These are phyloP conservation scores for Globisporangium ultimum DNA, from an alignment of 352 stramenopile species.

Conservation along the genomic window DNA sequence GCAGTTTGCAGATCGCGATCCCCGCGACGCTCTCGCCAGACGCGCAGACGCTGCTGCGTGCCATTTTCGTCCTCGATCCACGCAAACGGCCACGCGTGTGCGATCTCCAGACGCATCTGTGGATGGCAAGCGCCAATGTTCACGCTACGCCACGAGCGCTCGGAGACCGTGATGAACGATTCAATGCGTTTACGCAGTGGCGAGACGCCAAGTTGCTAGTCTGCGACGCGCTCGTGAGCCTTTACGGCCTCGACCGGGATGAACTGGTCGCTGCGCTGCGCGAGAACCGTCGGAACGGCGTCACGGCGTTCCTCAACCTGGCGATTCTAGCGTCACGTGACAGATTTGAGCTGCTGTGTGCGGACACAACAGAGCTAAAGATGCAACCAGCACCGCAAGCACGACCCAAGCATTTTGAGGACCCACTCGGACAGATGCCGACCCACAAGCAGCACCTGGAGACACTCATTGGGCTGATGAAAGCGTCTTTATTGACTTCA, in stretches of 20 bases:
- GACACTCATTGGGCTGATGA: slow-evolving; percentile 51
- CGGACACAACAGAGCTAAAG: slow-evolving; percentile 7
- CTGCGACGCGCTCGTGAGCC: slow-evolving; percentile 13
- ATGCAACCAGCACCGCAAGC: slow-evolving; percentile 5
- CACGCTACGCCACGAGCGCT: background rate
- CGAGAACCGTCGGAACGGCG: slow-evolving; percentile 12
- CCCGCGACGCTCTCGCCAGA: slow-evolving; percentile 25
- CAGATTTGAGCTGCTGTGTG: slow-evolving; percentile 2
- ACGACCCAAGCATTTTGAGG: no score
- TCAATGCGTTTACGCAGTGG: slow-evolving; percentile 22
- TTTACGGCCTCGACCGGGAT: slow-evolving; percentile 15
- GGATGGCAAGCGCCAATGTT: slow-evolving; percentile 14
- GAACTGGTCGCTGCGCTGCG: slow-evolving; percentile 1
- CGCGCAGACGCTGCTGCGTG: slow-evolving; percentile 40
- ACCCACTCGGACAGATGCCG: no score
- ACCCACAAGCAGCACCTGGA: slow-evolving; percentile 50
- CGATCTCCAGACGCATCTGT: slow-evolving; percentile 34
- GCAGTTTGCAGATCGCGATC: slow-evolving; percentile 15
- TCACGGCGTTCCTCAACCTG: slow-evolving; percentile 21
- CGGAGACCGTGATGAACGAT: background rate
- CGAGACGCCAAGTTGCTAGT: slow-evolving; percentile 12
- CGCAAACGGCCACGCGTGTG: slow-evolving; percentile 29
- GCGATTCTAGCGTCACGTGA: slow-evolving; percentile 11
- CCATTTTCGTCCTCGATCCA: slow-evolving; percentile 42
- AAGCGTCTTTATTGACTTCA: slow-evolving; percentile 19